Evolutionary conservation across 495 filamentous ascomycete species (phyloP).

Genomic region (Acidomyces sp.): DNA sequence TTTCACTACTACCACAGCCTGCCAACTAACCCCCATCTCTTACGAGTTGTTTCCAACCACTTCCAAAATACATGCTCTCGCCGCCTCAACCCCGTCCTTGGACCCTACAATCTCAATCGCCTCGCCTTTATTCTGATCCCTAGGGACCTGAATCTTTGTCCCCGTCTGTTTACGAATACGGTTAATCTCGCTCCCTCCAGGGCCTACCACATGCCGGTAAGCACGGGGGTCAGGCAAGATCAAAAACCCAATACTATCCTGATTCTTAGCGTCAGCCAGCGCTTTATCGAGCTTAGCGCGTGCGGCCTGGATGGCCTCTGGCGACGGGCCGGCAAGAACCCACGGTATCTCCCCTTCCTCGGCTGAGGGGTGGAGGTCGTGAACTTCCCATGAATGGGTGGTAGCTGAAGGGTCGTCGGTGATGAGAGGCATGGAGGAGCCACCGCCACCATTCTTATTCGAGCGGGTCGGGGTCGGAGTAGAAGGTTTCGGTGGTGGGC

Average conservation of each 20-base stretch:
- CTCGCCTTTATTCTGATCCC: conserved; percentile 60
- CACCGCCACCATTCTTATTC: conserved; percentile 43
- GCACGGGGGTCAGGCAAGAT: conserved; percentile 78
- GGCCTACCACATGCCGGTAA: conserved; percentile 82
- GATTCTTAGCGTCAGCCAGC: conserved; percentile 56
- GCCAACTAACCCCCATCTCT: neutral
- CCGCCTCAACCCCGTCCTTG: conserved; percentile 70
- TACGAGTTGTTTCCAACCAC: conserved; percentile 38
- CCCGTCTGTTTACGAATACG: conserved; percentile 81
- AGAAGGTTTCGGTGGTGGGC: conserved; percentile 53
- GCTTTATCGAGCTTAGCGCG: conserved; percentile 57
- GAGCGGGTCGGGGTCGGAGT: conserved; percentile 29
- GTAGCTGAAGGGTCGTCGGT: conserved; percentile 58
- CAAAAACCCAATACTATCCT: conserved; percentile 68
- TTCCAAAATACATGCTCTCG: conserved; percentile 75
- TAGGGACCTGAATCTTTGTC: conserved; percentile 82
- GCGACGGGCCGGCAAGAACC: conserved; percentile 66
- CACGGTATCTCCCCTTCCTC: conserved; percentile 69
- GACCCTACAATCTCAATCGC: conserved; percentile 79
- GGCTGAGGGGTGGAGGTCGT: conserved; percentile 39
- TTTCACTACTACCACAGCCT: neutral
- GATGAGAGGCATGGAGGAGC: conserved; percentile 83
- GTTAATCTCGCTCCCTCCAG: conserved; percentile 81
- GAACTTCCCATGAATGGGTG: conserved; percentile 64
- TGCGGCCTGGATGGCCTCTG: conserved; percentile 60